Evolutionary conservation across 768 basidiomycete species (phyloP), one percentile per base, ranked within the genome.

Genomic region (Austroboletus festivus): DNA sequence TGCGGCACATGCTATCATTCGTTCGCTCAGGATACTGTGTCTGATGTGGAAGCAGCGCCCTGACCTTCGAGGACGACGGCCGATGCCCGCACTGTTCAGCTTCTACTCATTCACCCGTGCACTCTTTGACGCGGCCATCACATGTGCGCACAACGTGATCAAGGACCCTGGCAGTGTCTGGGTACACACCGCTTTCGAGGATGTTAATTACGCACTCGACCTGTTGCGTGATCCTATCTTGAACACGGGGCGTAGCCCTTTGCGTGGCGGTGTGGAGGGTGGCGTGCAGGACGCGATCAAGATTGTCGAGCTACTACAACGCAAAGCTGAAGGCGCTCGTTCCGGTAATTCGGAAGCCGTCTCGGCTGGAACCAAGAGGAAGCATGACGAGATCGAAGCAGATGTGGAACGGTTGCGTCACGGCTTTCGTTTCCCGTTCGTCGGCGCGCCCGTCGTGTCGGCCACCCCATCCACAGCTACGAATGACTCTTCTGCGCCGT

Each of bases 1-100:
- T 45, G 86, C 89, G 2, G 85, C 86, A 10, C 85, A 87, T 56
- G 64, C 67, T 3, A 76, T 89, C 48, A 71, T 89, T 30, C 74
- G 73, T 48, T 79, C 83, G 0, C 69, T 73, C 34, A 70, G 70
- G 47, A 53, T 71, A 37, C 61, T 80, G 38, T 73, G 73, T 53
- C 55, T 60, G 18, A 62, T 70, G 53, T 73, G 72, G 71, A 69
- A 69, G 37, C 62, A 68, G 33, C 54, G 65, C 11, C 65, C 64
- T 5, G 64, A 66, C 30, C 58, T 67, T n/a, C 63, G 63, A 6
- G 62, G 55, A 20, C 63, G 58, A 20, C 62, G 64, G 23, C 69
- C 65, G 21, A 65, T 70, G 15, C 75, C 76, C n/a, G 72, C 75
- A 3, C 58, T 75, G 34, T 75, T 81, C 57, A 75, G 75, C 46